Base-by-base conservation (phyloP, 2,329 filamentous ascomycete species). In the Chalaropsis thielavioides region DNA sequence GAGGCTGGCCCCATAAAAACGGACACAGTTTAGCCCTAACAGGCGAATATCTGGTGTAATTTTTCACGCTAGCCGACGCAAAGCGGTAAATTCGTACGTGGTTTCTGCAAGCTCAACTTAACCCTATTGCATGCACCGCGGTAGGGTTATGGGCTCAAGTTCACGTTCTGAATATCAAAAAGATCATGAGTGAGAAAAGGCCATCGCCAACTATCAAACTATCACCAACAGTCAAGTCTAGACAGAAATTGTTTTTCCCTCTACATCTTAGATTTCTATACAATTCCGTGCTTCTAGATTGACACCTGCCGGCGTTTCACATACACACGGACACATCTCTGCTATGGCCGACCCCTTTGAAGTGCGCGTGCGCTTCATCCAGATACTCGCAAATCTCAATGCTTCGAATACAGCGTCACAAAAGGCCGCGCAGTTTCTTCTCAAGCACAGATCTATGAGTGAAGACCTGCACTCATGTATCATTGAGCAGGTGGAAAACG, bases 391-490 rank as follows among this genome's bases (percentile, higher is more conserved):
- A 70, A 89, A 94, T 73, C 84, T 99, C 68, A 95, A 92, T 74
- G 94, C 94, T 13, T 92, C 89, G 4, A 87, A 94, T 66, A 88
- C 87, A 15, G 92, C 91, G 15, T 88, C 91, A 1, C 89, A 92
- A 72, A 96, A 96, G 77, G 90, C 92, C 2, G 92, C 94, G 35
- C 87, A 92, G 73, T 99, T 95, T 85, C 94, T 94, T 15, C 81
- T 99, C 68, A 95, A 91, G 75, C 89, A 96, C 77, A 85, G 86
- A 69, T 92, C 97, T 71, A 90, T 95, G 85, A 90, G 95, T 73
- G 95, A 99, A 77, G 94, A 99, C 75, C 78, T 99, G 70, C 94
- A 99, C 75, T 95, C 89, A 22, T 99, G 95, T 76, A 97, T 99
- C 71, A 77, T 99, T 54, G 94, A 99, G 76, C 92, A 97, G 75